Conservation (phyloP, 306 rosid genomes). For the Calophaca sinica region DNA sequence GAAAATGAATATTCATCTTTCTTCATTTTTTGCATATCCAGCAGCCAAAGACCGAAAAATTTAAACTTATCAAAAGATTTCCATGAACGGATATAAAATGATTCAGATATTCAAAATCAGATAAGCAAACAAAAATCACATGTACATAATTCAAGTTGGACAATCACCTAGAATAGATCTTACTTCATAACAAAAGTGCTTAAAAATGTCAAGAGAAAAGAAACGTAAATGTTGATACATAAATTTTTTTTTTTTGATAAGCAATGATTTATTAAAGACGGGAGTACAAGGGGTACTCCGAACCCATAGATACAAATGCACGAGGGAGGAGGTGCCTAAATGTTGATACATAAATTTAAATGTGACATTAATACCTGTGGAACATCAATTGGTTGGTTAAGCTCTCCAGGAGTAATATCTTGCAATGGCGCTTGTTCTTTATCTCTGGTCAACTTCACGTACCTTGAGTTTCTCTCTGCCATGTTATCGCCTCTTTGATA, state of each 20-base stretch:
- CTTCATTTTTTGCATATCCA: no score
- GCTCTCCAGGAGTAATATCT: slow-evolving; percentile 37
- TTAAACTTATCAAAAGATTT: no score
- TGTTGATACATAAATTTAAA: not conserved
- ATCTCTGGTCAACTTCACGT: slow-evolving; percentile 22
- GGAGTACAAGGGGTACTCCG: no score
- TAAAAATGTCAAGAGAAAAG: not conserved
- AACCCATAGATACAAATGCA: no score
- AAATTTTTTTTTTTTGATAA: no score
- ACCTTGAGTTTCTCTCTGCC: slow-evolving; percentile 28
- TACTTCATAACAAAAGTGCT: not conserved
- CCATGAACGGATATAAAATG: not conserved
- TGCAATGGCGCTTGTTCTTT: slow-evolving; percentile 28
- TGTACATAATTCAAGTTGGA: not conserved
- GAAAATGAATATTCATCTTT: not conserved
- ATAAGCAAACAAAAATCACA: not conserved
- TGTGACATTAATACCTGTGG: slow-evolving; percentile 15
- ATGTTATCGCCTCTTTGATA: not conserved
- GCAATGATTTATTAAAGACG: no score
- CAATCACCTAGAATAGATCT: not conserved
- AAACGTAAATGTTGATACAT: not conserved
- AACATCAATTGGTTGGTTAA: slow-evolving; percentile 33
- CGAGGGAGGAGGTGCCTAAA: no score
- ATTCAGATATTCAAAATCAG: not conserved
- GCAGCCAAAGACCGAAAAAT: no score